Evolutionary conservation across 208 protist species (phyloP), one percentile per base, ranked within the genome.

Genomic region (Leishmania tropica): DNA sequence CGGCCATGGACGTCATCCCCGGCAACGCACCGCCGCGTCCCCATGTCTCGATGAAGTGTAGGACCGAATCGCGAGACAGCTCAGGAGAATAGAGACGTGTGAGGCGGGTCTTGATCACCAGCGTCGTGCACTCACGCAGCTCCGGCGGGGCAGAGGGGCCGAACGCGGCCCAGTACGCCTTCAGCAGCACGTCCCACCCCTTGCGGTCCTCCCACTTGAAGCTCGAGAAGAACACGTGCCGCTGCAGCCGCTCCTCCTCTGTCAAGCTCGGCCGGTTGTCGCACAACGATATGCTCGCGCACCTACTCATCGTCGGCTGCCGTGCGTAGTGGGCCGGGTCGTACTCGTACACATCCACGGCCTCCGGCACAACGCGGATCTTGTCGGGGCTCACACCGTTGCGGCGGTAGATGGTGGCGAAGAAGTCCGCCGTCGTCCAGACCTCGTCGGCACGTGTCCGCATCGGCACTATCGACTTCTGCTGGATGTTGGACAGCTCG

Each of bases 171-270:
- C n/a, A n/a, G n/a, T n/a, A n/a, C n/a, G n/a, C n/a, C n/a, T n/a
- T n/a, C n/a, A n/a, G n/a, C n/a, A n/a, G n/a, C n/a, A n/a, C n/a
- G n/a, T n/a, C n/a, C n/a, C n/a, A n/a, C n/a, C n/a, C n/a, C n/a
- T n/a, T n/a, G n/a, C n/a, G n/a, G n/a, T 40, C 35, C 71, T 94
- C 92, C 89, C 88, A 94, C 83, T 94, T 96, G 75, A 96, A 93
- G 40, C 88, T 85, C 3, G 84, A 76, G n/a, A 94, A 84, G 75
- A 96, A 94, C 13, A 87, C 71, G 79, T 87, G 92, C 54, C 84
- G 82, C 40, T 48, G 35, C 28, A 78, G 15, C 31, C 81, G 79
- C 51, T 85, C 71, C 62, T 56, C 78, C 5, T 19, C 10, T 13
- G 60, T 37, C 60, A 65, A 65, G n/a, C 28, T 19, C n/a, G 60